Evolutionary conservation across 1,284 basidiomycete genomes (phyloP), one percentile per base, ranked within the genome.

Genomic region (Ceratobasidium sp.): DNA sequence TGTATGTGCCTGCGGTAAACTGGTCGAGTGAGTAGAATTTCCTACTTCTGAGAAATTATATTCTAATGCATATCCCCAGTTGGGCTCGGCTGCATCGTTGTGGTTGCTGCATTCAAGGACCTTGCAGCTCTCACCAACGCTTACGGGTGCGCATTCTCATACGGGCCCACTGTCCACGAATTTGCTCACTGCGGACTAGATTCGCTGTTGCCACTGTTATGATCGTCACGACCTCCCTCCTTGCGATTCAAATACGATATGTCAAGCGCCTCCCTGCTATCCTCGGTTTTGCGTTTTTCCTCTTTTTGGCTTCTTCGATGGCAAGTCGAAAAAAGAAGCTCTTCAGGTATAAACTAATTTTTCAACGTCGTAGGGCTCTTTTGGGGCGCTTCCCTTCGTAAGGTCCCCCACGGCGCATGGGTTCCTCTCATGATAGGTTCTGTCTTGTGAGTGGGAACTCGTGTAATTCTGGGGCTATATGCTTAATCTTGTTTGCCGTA

Each of bases 131-230:
- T 89, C 65, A 84, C 85, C 8, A 84, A 88, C 74, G 87, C 85
- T 26, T 86, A 85, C 72, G 84, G 84, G 79, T 82, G 75, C 46
- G 78, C 60, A 10, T n/a, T n/a, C n/a, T n/a, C n/a, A n/a, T n/a
- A n/a, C n/a, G n/a, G n/a, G n/a, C n/a, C n/a, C n/a, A n/a, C n/a
- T n/a, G n/a, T n/a, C n/a, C n/a, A n/a, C n/a, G n/a, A n/a, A n/a
- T n/a, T n/a, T n/a, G n/a, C n/a, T n/a, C n/a, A n/a, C n/a, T n/a
- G n/a, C 21, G 39, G 77, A 30, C 77, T 71, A 85, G 85, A 2
- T 89, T 89, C 77, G 85, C 87, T 0, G 88, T 89, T 4, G 82
- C 88, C 0, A 88, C 87, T 0, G 87, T 89, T 48, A 87, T 90
- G 85, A 82, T 90, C 65, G 82, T 85, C 4, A 90, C 88, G 0